These are phyloP conservation scores for Chrysochromulina parva DNA, from an alignment of 78 protist species.

Conservation along the genomic window DNA sequence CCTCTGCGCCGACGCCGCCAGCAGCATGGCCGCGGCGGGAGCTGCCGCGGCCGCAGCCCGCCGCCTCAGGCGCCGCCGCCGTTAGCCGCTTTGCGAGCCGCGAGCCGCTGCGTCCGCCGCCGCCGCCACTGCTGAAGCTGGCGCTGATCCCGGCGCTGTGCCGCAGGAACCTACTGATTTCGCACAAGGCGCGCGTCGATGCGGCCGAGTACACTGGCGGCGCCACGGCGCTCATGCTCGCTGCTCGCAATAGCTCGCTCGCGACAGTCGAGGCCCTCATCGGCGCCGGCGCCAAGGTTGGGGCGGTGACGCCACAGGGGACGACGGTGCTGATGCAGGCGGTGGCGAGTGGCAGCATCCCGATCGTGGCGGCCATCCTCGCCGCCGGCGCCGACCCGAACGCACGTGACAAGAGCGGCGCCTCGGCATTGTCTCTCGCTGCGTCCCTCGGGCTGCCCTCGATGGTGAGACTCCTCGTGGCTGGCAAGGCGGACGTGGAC, in stretches of 20 bases:
- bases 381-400: not conserved
- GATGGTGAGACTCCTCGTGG: not conserved
- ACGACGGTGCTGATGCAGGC: slow-evolving; percentile 16
- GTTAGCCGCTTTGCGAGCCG: too few species aligned
- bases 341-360: not conserved
- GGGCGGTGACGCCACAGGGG: not conserved
- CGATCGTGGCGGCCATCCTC: not conserved
- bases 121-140: too few species aligned
- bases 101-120: too few species aligned
- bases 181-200: not conserved
- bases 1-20: too few species aligned
- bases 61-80: too few species aligned
- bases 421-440: not conserved
- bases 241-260: not conserved
- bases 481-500: not conserved
- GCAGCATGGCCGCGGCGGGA: too few species aligned
- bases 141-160: too few species aligned
- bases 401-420: not conserved
- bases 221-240: slow-evolving; percentile 8
- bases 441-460: not conserved
- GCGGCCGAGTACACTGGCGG: not conserved
- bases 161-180: not conserved
- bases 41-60: too few species aligned
- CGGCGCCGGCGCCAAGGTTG: not conserved
- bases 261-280: not conserved